Conservation (phyloP, 2,329 filamentous ascomycete genomes). For the Ramularia collo-cygni region DNA sequence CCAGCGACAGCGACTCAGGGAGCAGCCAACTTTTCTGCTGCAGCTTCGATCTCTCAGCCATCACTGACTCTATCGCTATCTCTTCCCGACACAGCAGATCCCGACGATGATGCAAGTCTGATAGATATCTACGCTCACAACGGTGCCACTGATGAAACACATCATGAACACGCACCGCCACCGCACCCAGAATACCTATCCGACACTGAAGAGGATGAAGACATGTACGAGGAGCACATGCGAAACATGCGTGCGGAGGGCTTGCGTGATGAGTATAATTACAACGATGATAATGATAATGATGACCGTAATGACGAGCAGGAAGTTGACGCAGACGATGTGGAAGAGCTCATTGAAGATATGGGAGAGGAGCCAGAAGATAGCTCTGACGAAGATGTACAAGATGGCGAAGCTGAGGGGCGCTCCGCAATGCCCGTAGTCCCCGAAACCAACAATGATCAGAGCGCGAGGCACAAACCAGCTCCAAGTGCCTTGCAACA, state of each 20-base stretch:
- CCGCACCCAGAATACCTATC: slow-evolving; percentile 9
- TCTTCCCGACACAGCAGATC: slow-evolving; percentile 4
- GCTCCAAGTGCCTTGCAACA: too few species aligned
- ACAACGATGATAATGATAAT: slow-evolving; percentile 3
- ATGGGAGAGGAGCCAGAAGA: slow-evolving; percentile 13
- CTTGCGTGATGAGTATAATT: too few species aligned
- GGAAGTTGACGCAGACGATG: slow-evolving; percentile 14
- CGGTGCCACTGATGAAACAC: background rate
- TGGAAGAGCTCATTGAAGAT: slow-evolving; percentile 16
- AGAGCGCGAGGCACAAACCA: slow-evolving; percentile 7
- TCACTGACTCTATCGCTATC: background rate
- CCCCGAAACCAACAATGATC: slow-evolving; percentile 2
- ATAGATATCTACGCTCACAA: slow-evolving; percentile 2
- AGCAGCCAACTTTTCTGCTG: too few species aligned
- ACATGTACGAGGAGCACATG: slow-evolving; percentile 10
- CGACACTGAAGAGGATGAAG: slow-evolving; percentile 20
- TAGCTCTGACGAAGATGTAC: slow-evolving; percentile 9
- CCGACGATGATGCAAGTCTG: slow-evolving; percentile 1
- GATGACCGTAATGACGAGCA: slow-evolving; percentile 4
- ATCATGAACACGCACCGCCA: slow-evolving; percentile 2
- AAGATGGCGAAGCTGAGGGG: slow-evolving; percentile 5
- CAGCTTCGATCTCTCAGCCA: background rate
- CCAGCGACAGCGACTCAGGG: too few species aligned
- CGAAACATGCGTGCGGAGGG: background rate
- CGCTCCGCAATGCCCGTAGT: too few species aligned